Base-by-base conservation (phyloP, 2,329 filamentous ascomycete genomes). In the Fusarium sp. region DNA sequence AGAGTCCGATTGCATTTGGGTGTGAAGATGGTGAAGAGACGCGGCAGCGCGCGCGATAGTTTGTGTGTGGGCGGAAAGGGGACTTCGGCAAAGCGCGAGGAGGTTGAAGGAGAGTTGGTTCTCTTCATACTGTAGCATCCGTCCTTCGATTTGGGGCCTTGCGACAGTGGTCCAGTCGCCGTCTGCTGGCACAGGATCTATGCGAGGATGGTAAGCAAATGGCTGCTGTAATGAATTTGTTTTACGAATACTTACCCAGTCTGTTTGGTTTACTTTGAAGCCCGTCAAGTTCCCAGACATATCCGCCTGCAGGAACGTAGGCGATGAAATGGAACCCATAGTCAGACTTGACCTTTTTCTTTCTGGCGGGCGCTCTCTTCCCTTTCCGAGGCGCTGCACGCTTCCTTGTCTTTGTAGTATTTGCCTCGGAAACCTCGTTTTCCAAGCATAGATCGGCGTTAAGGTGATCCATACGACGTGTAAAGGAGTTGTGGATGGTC, bases 241-340 rank as follows among this genome's bases (percentile, higher is more conserved):
- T 13, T 16, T 1, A 23, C 13, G 9, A n/a, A 20, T 16, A 40
- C 71, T 60, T 70, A 79, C 80, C 79, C 27, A 81, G 65, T 33
- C 74, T 76, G 34, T 68, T 85, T 3, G 93, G 95, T 68, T 89
- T 87, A 42, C 83, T 83, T 77, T 94, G 89, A 20, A 97, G 82
- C 4, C 95, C 95, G 78, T 98, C 95, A 5, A 98, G 87, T 77
- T 94, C 92, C 93, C 93, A 97, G 13, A 97, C 86, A 61, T 87
- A 83, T 2, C 87, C 89, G n/a, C 86, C 84, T 13, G 89, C 86
- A 2, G 93, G 92, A 29, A 97, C 89, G 75, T 95, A 97, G 6
- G 93, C 94, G 68, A 97, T 91, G 78, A 96, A 98, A 76, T 98
- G 95, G 75, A 91, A 96, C 0, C 87, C 89, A 11, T 86, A 85